Percentiles rank a stretch among this genome's conserved stretches.
Conservation (phyloP, 1,139 yeast genomes). For the Pichia sp. region DNA sequence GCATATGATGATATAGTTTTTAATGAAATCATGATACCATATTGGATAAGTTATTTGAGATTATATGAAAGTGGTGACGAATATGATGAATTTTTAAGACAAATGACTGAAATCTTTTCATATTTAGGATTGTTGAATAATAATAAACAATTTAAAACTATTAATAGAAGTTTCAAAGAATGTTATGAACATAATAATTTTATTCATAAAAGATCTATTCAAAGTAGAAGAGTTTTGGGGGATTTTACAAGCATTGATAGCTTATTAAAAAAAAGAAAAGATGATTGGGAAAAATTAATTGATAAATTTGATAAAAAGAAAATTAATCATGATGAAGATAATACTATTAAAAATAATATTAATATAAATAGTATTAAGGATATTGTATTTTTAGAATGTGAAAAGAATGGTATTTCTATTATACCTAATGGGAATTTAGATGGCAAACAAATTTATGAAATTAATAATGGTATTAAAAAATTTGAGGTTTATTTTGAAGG, state of each 20-base stretch:
- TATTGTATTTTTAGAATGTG: slow-evolving; percentile 7
- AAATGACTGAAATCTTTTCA: slow-evolving; percentile 1
- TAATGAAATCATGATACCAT: slow-evolving; percentile 19
- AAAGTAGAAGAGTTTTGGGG: background rate
- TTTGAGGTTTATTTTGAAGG: slow-evolving; percentile 21
- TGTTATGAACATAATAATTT: slow-evolving; percentile 3
- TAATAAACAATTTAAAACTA: background rate
- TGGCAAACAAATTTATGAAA: slow-evolving; percentile 2
- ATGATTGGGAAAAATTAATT: background rate
- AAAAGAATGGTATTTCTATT: slow-evolving; percentile 1
- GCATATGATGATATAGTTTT: slow-evolving; percentile 9
- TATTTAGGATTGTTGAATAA: background rate
- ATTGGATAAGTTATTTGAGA: slow-evolving; percentile 10
- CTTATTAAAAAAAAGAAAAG: background rate
- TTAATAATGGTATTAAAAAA: background rate
- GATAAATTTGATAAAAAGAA: background rate
- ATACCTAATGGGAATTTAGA: slow-evolving; percentile 3
- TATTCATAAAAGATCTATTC: background rate
- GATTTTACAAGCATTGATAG: background rate
- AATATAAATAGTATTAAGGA: slow-evolving; percentile 11
- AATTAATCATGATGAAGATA: too few relatives aligned
- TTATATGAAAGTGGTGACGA: too few relatives aligned
- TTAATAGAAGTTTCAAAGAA: background rate
- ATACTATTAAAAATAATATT: too few relatives aligned
- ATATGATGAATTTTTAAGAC: slow-evolving; percentile 8